Conservation (phyloP, 441 rosid genomes). For the Kokia cookei region DNA sequence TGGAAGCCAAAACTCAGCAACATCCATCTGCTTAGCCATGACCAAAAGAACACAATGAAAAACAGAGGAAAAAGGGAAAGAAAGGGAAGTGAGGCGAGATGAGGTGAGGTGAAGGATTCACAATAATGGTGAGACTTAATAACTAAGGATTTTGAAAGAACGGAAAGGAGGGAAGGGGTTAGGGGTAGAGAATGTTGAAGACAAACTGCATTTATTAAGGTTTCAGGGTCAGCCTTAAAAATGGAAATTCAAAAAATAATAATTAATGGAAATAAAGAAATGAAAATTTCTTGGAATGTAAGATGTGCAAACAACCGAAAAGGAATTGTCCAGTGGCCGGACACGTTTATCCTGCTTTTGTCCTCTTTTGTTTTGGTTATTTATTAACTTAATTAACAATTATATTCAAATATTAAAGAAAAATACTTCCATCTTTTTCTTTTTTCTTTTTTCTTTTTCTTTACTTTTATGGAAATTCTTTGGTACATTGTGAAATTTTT, state of each 20-base stretch:
- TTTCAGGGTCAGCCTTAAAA: constrained; percentile 26
- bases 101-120: neutral
- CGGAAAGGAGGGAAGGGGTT: constrained; percentile 7
- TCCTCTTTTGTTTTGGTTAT: constrained; percentile 10
- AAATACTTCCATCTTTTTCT: neutral
- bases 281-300: neutral
- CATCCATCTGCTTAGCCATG: constrained; percentile 32
- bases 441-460: no score
- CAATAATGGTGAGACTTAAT: constrained; percentile 23
- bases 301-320: constrained; percentile 14
- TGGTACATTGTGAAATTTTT: no score
- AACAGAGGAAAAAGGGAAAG: neutral
- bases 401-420: no score
- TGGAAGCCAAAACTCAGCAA: constrained; percentile 31
- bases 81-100: neutral
- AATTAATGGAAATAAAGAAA: neutral
- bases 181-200: constrained; percentile 48
- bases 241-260: neutral
- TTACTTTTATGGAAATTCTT: no score
- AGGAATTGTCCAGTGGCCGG: constrained; percentile 17
- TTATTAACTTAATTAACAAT: neutral
- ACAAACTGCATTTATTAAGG: constrained; percentile 75
- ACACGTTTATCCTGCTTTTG: constrained; percentile 18
- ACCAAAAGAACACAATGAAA: neutral
- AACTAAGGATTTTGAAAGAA: neutral